Percentiles rank a stretch among this genome's conserved stretches.
Evolutionary conservation across 768 basidiomycete genomes (phyloP).

Genomic region (Pisolithus sp.): DNA sequence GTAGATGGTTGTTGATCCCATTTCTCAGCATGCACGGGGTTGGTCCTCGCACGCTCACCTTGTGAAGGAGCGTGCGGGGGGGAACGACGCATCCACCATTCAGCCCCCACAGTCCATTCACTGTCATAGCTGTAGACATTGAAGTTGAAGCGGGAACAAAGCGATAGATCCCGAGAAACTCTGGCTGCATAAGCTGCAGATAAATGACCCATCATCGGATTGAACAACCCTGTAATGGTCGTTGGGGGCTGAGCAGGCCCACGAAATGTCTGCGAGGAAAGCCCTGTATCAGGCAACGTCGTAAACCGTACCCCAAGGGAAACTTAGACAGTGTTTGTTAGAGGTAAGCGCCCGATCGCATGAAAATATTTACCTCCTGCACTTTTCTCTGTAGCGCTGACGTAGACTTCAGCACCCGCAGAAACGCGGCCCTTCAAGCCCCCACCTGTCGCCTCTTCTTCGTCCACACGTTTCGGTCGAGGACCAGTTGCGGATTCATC

Average conservation of each 20-base stretch:
- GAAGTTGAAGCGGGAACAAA: slow-evolving; percentile 91
- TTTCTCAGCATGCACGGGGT: not conserved
- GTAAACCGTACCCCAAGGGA: slow-evolving; percentile 94
- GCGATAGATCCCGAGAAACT: slow-evolving; percentile 74
- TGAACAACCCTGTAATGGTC: slow-evolving; percentile 89
- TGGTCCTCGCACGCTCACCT: slow-evolving; percentile 2
- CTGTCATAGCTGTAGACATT: slow-evolving; percentile 96
- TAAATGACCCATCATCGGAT: slow-evolving; percentile 93
- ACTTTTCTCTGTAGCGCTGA: slow-evolving; percentile 88
- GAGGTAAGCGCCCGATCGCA: not conserved
- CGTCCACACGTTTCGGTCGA: slow-evolving; percentile 77
- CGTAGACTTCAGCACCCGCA: slow-evolving; percentile 88
- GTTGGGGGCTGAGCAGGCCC: slow-evolving; percentile 73
- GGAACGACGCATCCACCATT: slow-evolving; percentile 86
- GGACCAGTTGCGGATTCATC: slow-evolving; percentile 25
- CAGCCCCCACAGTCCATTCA: slow-evolving; percentile 92
- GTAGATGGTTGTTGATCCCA: slow-evolving; percentile 6
- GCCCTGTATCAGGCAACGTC: slow-evolving; percentile 76
- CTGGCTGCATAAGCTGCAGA: slow-evolving; percentile 88
- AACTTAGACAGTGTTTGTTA: slow-evolving; percentile 39
- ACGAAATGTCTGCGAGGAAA: slow-evolving; percentile 38
- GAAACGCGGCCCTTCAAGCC: slow-evolving; percentile 88
- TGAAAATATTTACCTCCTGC: slow-evolving; percentile 66
- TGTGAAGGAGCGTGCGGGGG: slow-evolving; percentile 23
- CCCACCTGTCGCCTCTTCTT: slow-evolving; percentile 89